phyloP scores from a whole-genome alignment of 129 eudicot genomes.

The Oenanthe sinensis region DNA sequence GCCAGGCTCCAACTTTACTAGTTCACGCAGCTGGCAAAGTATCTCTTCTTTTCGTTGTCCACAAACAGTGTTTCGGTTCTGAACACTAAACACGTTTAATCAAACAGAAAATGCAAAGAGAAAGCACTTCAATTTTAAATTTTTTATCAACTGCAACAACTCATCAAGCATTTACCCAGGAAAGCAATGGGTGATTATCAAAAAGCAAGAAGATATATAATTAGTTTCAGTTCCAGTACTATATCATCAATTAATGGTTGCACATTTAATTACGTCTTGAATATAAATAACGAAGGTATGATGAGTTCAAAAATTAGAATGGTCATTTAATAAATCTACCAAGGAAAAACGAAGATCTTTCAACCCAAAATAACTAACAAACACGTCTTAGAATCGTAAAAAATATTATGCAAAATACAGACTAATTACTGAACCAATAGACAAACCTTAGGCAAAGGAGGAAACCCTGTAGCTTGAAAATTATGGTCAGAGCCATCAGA shows the following conservation, averaged over 20 bases:
- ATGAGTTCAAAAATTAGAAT: too few relatives aligned
- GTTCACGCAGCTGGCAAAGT: slow-evolving; percentile 64
- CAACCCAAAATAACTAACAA: background rate
- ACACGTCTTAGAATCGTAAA: background rate
- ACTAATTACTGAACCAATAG: background rate
- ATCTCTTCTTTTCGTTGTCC: slow-evolving; percentile 74
- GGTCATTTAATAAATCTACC: background rate
- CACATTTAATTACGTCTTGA: too few relatives aligned
- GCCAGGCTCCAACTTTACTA: slow-evolving; percentile 60
- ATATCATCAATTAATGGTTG: background rate
- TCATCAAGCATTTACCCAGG: background rate
- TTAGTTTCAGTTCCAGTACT: background rate
- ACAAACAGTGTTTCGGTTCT: slow-evolving; percentile 75
- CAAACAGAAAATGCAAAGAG: slow-evolving; percentile 17
- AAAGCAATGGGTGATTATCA: too few relatives aligned
- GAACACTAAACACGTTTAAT: slow-evolving; percentile 1
- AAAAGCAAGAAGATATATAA: background rate
- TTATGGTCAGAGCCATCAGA: slow-evolving; percentile 41
- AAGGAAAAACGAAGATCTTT: background rate
- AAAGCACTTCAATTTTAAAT: background rate
- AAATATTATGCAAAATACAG: background rate
- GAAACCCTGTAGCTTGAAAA: slow-evolving; percentile 68
- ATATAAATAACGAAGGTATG: background rate
- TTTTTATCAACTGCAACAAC: too few relatives aligned
- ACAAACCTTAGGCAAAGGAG: slow-evolving; percentile 80